Evolutionary conservation across 331 rosid genomes (phyloP).

Genomic region (Pyracantha coccinea): DNA sequence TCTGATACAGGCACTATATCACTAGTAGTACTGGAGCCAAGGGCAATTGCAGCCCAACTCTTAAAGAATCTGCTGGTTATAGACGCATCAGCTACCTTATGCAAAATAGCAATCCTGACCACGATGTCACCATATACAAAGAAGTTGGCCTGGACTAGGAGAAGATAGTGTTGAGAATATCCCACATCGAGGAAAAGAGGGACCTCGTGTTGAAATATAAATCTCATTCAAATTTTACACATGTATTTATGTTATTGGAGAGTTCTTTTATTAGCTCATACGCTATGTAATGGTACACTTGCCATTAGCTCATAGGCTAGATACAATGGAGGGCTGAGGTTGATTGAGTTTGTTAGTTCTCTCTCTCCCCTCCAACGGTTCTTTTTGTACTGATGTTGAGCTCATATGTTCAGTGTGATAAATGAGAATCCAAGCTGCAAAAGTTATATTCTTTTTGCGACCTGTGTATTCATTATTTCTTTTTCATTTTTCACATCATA

Average conservation of each 20-base stretch:
- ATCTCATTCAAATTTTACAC: neutral
- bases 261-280: neutral
- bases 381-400: neutral
- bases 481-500: neutral
- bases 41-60: neutral
- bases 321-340: neutral
- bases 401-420: neutral
- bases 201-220: too few species aligned
- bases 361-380: neutral
- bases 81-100: neutral
- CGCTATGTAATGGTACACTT: neutral
- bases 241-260: neutral
- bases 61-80: conserved; percentile 2
- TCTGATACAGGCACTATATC: neutral
- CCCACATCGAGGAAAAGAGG: too few species aligned
- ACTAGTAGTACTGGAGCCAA: neutral
- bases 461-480: neutral
- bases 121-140: conserved; percentile 3
- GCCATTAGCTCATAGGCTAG: neutral
- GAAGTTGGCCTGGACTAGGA: neutral
- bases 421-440: neutral
- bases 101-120: neutral
- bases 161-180: neutral
- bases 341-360: neutral
- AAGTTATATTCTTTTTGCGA: neutral